Evolutionary conservation across 192 early-diverging fungal genomes (phyloP), one percentile per base, ranked within the genome.

Genomic region (Mortierella alpina): DNA sequence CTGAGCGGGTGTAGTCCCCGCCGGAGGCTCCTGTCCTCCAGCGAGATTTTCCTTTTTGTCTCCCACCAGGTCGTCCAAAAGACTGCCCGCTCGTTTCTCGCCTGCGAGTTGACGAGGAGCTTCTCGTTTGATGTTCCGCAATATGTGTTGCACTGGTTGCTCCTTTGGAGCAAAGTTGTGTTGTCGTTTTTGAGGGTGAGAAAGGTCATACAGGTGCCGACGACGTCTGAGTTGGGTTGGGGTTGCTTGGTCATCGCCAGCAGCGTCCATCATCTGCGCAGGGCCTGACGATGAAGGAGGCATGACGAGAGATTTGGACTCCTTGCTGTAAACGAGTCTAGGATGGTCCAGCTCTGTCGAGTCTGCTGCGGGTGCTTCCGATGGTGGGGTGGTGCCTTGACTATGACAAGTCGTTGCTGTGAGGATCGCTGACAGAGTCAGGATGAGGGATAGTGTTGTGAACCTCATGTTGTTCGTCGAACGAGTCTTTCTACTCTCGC

Each of bases 81-180:
- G 48, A 17, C 31, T 11, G 10, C 5, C 51, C 40, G 44, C 73
- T 63, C 73, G 64, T 63, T 66, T 55, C 31, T 75, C 73, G 59
- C 59, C 59, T 8, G 65, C 58, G 50, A 75, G 52, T 11, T 65
- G 73, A 68, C 73, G 73, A 63, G 73, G 73, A 42, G 45, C 53
- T 42, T 46, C 22, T 6, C 52, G 20, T 63, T 23, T 50, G 6
- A 11, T 22, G 15, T 54, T 54, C 41, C 14, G 14, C 23, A 9
- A 51, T 31, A 20, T 15, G 18, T 1, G 9, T 31, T 31, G 31
- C 31, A 31, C 31, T 31, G 31, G 31, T 31, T 31, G 31, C 31
- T 31, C 31, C 31, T 31, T 31, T 31, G 31, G 31, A 31, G 31
- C 31, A 31, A 31, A 31, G 31, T 2, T 31, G 31, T 31, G 31